Evolutionary conservation across 2,329 filamentous ascomycete species (phyloP).

Genomic region (Monascus ruber): DNA sequence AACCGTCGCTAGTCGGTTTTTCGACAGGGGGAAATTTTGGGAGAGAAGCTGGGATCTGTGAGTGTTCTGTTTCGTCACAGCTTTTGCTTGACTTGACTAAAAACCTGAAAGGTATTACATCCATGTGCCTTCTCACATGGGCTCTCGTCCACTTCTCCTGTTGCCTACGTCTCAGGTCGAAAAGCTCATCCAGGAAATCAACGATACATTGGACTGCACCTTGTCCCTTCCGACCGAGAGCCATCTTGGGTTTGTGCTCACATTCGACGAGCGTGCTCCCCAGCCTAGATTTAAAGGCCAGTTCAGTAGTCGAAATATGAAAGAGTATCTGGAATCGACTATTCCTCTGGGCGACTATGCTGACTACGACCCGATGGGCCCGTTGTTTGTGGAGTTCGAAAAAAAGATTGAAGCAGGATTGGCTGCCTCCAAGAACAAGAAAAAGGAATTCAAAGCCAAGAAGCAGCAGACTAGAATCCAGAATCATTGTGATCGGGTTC

Average conservation of each 20-base stretch:
- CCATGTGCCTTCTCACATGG: slow-evolving; percentile 38
- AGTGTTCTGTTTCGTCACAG: slow-evolving; percentile 23
- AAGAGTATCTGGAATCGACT: slow-evolving; percentile 21
- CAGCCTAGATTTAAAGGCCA: slow-evolving; percentile 58
- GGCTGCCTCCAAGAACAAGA: slow-evolving; percentile 41
- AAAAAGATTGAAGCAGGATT: slow-evolving; percentile 43
- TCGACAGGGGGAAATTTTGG: slow-evolving; percentile 36
- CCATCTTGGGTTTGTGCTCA: slow-evolving; percentile 46
- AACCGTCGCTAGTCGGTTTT: slow-evolving; percentile 26
- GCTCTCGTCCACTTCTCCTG: slow-evolving; percentile 50
- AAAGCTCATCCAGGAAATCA: slow-evolving; percentile 53
- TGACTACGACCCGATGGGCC: slow-evolving; percentile 9
- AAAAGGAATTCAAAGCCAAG: slow-evolving; percentile 38
- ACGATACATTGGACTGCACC: slow-evolving; percentile 37
- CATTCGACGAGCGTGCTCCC: slow-evolving; percentile 51
- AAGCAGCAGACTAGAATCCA: slow-evolving; percentile 38
- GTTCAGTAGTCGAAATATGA: slow-evolving; percentile 37
- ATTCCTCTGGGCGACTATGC: slow-evolving; percentile 21
- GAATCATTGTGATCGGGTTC: slow-evolving; percentile 42
- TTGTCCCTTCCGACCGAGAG: slow-evolving; percentile 49
- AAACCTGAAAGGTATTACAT: slow-evolving; percentile 51
- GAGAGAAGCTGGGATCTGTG: slow-evolving; percentile 65
- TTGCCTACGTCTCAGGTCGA: slow-evolving; percentile 57
- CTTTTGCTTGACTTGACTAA: not conserved
- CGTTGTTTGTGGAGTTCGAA: slow-evolving; percentile 38